These are phyloP conservation scores for Diaporthe nobilis DNA, from an alignment of 2,329 filamentous ascomycete species.

Conservation along the genomic window DNA sequence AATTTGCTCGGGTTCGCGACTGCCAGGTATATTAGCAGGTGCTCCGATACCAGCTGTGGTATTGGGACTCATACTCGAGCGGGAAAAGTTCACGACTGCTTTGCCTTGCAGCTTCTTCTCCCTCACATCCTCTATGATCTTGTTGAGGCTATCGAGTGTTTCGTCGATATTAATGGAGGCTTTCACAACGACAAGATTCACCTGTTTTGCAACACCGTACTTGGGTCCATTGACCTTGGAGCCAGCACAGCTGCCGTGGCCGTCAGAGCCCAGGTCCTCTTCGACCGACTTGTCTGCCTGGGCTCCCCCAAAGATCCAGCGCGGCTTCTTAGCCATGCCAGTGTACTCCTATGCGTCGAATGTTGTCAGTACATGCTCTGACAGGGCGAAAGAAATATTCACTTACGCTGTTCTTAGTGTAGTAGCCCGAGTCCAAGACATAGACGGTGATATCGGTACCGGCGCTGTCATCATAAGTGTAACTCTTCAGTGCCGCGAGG, in stretches of 20 bases:
- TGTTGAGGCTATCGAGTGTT: background rate
- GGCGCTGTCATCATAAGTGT: slow-evolving; percentile 20
- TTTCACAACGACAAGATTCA: slow-evolving; percentile 25
- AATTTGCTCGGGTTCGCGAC: slow-evolving; percentile 1
- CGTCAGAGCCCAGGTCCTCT: slow-evolving; percentile 10
- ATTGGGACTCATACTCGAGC: background rate
- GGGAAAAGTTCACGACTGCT: slow-evolving; percentile 19
- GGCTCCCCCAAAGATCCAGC: slow-evolving; percentile 9
- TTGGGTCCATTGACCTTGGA: slow-evolving; percentile 29
- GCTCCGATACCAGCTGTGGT: rapidly evolving
- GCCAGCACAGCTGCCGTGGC: slow-evolving; percentile 23
- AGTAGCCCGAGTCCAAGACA: slow-evolving; percentile 21
- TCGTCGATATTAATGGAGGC: slow-evolving; percentile 8
- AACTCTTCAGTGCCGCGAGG: slow-evolving; percentile 12
- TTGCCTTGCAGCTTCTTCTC: slow-evolving; percentile 16
- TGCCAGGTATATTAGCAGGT: background rate
- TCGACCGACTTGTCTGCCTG: slow-evolving; percentile 17
- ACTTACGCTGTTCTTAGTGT: slow-evolving; percentile 22
- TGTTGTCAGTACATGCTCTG: background rate
- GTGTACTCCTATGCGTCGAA: background rate
- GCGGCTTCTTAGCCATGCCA: slow-evolving; percentile 14
- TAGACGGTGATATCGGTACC: slow-evolving; percentile 17
- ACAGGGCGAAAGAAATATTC: background rate
- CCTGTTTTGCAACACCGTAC: slow-evolving; percentile 6
- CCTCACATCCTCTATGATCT: slow-evolving; percentile 6